These are phyloP conservation scores for Phytophthora aleatoria DNA, from an alignment of 352 stramenopile genomes.

Conservation along the genomic window DNA sequence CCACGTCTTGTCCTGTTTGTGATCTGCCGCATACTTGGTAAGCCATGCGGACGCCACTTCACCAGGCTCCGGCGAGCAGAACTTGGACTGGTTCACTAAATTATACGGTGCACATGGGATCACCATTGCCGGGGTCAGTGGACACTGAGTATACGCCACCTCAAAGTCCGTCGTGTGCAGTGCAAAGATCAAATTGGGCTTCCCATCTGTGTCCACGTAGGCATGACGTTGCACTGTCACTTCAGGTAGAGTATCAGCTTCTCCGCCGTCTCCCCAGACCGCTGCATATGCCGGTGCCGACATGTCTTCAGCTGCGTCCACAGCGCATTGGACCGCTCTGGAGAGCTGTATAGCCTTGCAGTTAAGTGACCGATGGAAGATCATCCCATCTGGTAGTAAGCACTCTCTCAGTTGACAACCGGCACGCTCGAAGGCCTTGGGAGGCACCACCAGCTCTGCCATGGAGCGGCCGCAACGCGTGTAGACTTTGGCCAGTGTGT, in stretches of 20 bases:
- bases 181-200: slow-evolving; percentile 57
- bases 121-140: slow-evolving; percentile 49
- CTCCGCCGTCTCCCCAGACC: slow-evolving; percentile 67
- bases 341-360: slow-evolving; percentile 55
- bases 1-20: slow-evolving; percentile 60
- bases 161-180: slow-evolving; percentile 53
- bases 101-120: slow-evolving; percentile 65
- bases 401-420: slow-evolving; percentile 45
- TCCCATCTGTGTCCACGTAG: slow-evolving; percentile 34
- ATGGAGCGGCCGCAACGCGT: slow-evolving; percentile 70
- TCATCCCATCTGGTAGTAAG: slow-evolving; percentile 21
- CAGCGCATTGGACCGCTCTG: slow-evolving; percentile 55
- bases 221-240: slow-evolving; percentile 60
- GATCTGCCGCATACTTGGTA: slow-evolving; percentile 52
- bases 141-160: slow-evolving; percentile 57
- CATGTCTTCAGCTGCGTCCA: slow-evolving; percentile 42
- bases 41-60: slow-evolving; percentile 55
- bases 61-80: slow-evolving; percentile 41
- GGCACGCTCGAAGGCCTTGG: slow-evolving; percentile 59
- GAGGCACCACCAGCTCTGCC: slow-evolving; percentile 62
- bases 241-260: slow-evolving; percentile 51
- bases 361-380: slow-evolving; percentile 44
- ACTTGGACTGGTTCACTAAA: slow-evolving; percentile 42
- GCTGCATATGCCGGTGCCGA: slow-evolving; percentile 42
- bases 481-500: slow-evolving; percentile 50